Conservation (phyloP, 768 basidiomycete genomes). For the Jaapia argillacea region DNA sequence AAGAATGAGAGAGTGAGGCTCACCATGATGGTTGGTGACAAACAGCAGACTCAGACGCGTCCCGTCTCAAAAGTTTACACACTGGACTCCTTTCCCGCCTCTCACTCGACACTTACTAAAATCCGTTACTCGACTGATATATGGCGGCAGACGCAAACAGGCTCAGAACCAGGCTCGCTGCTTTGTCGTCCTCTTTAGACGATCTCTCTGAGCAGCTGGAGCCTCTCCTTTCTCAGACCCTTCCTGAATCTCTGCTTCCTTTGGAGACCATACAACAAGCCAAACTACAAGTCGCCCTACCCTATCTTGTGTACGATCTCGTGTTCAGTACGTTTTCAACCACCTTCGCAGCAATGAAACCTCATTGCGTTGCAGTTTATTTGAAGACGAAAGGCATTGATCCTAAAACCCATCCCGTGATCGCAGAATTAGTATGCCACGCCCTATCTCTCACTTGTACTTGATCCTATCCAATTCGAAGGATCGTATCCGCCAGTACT, state of each 20-base stretch:
- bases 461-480: conserved; percentile 15
- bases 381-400: conserved; percentile 74
- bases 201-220: conserved; percentile 59
- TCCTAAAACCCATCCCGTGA: conserved; percentile 67
- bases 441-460: no score
- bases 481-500: conserved; percentile 74
- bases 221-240: conserved; percentile 54
- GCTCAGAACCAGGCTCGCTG: conserved; percentile 30
- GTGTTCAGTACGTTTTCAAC: conserved; percentile 52
- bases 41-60: neutral
- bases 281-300: conserved; percentile 67
- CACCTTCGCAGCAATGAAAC: neutral
- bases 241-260: conserved; percentile 53
- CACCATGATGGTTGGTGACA: conserved; percentile 13
- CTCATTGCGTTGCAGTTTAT: conserved; percentile 42
- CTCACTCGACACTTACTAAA: neutral
- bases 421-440: conserved; percentile 53
- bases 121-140: neutral
- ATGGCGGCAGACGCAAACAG: conserved; percentile 28
- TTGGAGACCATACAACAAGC: conserved; percentile 73
- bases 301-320: conserved; percentile 80
- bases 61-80: neutral
- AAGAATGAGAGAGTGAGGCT: conserved; percentile 8
- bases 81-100: neutral
- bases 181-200: conserved; percentile 49